Conservation (phyloP, 345 rosid genomes). For the Pistacia vera region DNA sequence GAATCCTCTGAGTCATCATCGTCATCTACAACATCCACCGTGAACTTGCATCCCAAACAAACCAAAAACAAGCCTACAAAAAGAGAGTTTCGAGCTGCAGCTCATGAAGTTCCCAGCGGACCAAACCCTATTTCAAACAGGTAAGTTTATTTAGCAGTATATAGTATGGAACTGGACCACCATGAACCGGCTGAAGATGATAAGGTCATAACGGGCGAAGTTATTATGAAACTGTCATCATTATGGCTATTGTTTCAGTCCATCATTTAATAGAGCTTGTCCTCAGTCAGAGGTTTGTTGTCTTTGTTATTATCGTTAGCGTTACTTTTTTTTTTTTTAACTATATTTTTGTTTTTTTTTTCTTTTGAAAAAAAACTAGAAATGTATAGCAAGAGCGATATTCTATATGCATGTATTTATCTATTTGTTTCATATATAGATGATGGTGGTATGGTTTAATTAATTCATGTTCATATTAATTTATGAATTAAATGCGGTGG, state of each 20-base stretch:
- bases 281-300: constrained; percentile 27
- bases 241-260: constrained; percentile 18
- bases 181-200: constrained; percentile 11
- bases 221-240: constrained; percentile 24
- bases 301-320: constrained; percentile 20
- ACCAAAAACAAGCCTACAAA: constrained; percentile 27
- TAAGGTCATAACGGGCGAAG: constrained; percentile 2
- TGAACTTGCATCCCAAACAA: constrained; percentile 43
- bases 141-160: constrained; percentile 24
- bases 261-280: constrained; percentile 24
- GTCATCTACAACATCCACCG: constrained; percentile 34
- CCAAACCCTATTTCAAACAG: constrained; percentile 93
- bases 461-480: background rate
- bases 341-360: no score
- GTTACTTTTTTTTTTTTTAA: background rate
- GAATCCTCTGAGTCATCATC: constrained; percentile 20
- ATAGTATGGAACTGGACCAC: background rate
- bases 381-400: constrained; percentile 42
- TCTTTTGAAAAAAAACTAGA: background rate
- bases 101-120: constrained; percentile 92
- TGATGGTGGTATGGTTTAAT: background rate
- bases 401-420: constrained; percentile 17
- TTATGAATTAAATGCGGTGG: background rate
- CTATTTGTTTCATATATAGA: constrained; percentile 17
- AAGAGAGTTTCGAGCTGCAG: constrained; percentile 47